phyloP scores from a whole-genome alignment of 495 filamentous ascomycete species.

The Daldinia vernicosa region DNA sequence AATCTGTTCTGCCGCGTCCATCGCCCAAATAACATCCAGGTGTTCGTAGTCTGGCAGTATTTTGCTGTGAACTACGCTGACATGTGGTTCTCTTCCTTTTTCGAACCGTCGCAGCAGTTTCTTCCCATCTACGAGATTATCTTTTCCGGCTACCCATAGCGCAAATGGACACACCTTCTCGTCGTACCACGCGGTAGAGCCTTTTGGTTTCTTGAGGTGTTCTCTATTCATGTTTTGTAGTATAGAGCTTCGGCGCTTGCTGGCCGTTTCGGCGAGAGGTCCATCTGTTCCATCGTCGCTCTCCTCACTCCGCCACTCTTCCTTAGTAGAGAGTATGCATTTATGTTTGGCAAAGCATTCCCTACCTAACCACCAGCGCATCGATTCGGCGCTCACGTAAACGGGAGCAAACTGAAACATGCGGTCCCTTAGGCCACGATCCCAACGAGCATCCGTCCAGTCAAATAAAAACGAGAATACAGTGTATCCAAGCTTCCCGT shows the following conservation, averaged over 20 bases:
- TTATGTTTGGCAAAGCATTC: slow-evolving; percentile 92
- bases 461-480: slow-evolving; percentile 92
- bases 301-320: slow-evolving; percentile 71
- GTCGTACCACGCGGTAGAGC: slow-evolving; percentile 80
- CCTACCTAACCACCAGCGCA: slow-evolving; percentile 95
- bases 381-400: slow-evolving; percentile 87
- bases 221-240: slow-evolving; percentile 13
- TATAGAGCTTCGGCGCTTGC: slow-evolving; percentile 8
- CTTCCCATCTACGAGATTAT: slow-evolving; percentile 84
- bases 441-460: slow-evolving; percentile 90
- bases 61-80: slow-evolving; percentile 80
- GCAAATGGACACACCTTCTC: slow-evolving; percentile 82
- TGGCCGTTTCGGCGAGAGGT: slow-evolving; percentile 32
- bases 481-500: slow-evolving; percentile 86
- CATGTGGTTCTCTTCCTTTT: slow-evolving; percentile 82
- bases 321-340: slow-evolving; percentile 84
- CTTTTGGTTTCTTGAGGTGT: slow-evolving; percentile 47
- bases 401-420: slow-evolving; percentile 94
- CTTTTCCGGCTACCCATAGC: slow-evolving; percentile 85
- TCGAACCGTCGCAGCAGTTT: slow-evolving; percentile 78
- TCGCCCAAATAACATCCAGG: slow-evolving; percentile 95
- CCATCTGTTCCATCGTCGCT: slow-evolving; percentile 62
- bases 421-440: slow-evolving; percentile 77
- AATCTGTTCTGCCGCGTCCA: slow-evolving; percentile 86
- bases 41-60: slow-evolving; percentile 93